Evolutionary conservation across 306 rosid genomes (phyloP).

Genomic region (Vicia villosa): DNA sequence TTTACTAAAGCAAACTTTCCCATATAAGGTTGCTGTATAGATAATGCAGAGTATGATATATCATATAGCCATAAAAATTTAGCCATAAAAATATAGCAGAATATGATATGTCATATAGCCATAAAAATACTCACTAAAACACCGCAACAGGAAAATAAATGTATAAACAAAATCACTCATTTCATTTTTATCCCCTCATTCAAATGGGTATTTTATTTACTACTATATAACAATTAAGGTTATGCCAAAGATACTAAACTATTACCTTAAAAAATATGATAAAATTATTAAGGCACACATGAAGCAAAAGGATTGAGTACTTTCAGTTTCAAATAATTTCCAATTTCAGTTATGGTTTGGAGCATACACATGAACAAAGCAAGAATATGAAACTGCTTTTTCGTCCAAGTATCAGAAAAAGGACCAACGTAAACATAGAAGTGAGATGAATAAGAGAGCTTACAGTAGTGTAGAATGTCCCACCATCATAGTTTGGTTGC

Average conservation of each 20-base stretch:
- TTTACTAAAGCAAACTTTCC: neutral
- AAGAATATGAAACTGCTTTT: slow-evolving; percentile 17
- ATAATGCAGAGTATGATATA: neutral
- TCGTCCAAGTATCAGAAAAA: neutral
- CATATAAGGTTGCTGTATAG: neutral
- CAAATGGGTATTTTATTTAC: neutral
- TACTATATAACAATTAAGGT: neutral
- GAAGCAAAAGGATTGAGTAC: neutral
- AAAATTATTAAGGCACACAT: neutral
- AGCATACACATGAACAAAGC: slow-evolving; percentile 35
- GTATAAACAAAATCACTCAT: no score
- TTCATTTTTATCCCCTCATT: no score
- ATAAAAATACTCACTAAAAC: no score
- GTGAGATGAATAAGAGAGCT: slow-evolving; percentile 33
- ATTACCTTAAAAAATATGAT: no score
- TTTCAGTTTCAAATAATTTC: neutral
- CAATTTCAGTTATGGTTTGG: slow-evolving; percentile 1
- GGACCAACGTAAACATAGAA: slow-evolving; percentile 50
- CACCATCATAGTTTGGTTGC: slow-evolving; percentile 49
- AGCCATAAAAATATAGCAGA: no score
- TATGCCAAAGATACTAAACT: neutral
- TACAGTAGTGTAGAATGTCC: slow-evolving; percentile 52
- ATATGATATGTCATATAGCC: no score
- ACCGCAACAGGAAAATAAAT: no score
- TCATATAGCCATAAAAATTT: neutral